Base-by-base conservation (phyloP, 2,329 filamentous ascomycete species). In the Colletotrichum gigasporum region DNA sequence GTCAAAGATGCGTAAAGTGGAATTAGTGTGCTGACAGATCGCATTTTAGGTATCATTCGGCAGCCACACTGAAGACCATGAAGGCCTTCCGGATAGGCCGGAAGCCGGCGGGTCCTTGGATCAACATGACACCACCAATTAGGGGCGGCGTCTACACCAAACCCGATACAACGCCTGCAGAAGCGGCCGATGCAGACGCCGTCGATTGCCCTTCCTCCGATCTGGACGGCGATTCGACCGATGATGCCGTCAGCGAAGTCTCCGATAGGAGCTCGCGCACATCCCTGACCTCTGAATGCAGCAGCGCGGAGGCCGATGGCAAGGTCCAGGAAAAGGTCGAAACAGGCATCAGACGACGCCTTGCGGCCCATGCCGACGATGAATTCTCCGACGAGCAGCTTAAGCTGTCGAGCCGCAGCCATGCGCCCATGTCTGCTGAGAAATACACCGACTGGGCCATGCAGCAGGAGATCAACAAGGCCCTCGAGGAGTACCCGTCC, bases 71-170 rank as follows among this genome's bases (percentile, higher is more conserved):
- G 28, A 78, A 80, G 50, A 83, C 82, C 52, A 88, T 90, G 85
- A 84, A 82, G 73, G 81, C 82, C 69, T 88, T 83, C 75, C 85
- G 85, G 69, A 87, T 90, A 69, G 87, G 87, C 69, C 83, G 82
- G 70, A 83, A 81, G 71, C 78, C 85, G 47, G 71, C 76, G 57
- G 80, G 83, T 66, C 81, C 81, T 35, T 90, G 87, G 87, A 75
- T 76, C 65, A 88, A 87, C 75, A 79, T 83, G 69, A 83, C 82
- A 68, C 87, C 87, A 58, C 87, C 87, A 68, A 88, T 90, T 65
- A 80, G 83, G 71, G 81, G 83, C 39, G 81, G 82, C 44, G 71
- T 82, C 71, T 81, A 73, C 69, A 72, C 71, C 67, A 68, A 69
- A 30, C 68, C 69, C 41, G 48, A 64, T 16, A 53, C 52, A n/a